A percentile compares a stretch with the other conserved stretches of the same genome.
Evolutionary conservation across 176 grass and related monocot species (phyloP).

Genomic region (Oryza glaberrima): DNA sequence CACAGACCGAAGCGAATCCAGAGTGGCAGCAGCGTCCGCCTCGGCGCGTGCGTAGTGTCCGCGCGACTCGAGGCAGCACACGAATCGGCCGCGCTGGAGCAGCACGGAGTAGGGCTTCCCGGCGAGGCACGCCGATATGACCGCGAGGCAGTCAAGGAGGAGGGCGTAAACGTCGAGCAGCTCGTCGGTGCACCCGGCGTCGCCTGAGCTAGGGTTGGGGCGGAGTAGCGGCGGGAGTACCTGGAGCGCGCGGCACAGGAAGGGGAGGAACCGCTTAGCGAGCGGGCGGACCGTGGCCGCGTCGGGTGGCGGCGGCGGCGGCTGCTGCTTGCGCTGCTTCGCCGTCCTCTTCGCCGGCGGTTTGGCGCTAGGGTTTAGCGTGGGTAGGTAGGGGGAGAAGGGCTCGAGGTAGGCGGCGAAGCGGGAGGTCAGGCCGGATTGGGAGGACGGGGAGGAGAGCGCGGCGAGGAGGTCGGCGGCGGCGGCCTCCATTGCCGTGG

Average conservation of each 20-base stretch:
- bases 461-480: conserved; percentile 58
- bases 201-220: conserved; percentile 31
- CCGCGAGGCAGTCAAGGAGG: conserved; percentile 64
- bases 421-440: conserved; percentile 52
- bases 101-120: conserved; percentile 80
- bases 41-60: conserved; percentile 60
- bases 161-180: conserved; percentile 66
- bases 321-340: conserved; percentile 41
- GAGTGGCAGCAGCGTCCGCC: conserved; percentile 51
- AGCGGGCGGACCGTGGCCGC: conserved; percentile 47
- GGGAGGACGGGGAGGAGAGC: conserved; percentile 44
- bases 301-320: conserved; percentile 32
- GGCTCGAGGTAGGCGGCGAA: conserved; percentile 74
- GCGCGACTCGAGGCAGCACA: conserved; percentile 59
- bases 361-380: conserved; percentile 48
- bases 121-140: conserved; percentile 64
- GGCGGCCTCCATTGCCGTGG: conserved; percentile 61
- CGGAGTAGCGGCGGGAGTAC: conserved; percentile 65
- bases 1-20: conserved; percentile 52
- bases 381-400: conserved; percentile 50
- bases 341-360: conserved; percentile 45
- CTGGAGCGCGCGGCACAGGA: conserved; percentile 68
- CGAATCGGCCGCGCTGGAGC: conserved; percentile 58
- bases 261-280: conserved; percentile 73
- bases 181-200: conserved; percentile 26